These are phyloP conservation scores for Stevia rebaudiana DNA, from an alignment of 140 eudicot species.

Conservation along the genomic window DNA sequence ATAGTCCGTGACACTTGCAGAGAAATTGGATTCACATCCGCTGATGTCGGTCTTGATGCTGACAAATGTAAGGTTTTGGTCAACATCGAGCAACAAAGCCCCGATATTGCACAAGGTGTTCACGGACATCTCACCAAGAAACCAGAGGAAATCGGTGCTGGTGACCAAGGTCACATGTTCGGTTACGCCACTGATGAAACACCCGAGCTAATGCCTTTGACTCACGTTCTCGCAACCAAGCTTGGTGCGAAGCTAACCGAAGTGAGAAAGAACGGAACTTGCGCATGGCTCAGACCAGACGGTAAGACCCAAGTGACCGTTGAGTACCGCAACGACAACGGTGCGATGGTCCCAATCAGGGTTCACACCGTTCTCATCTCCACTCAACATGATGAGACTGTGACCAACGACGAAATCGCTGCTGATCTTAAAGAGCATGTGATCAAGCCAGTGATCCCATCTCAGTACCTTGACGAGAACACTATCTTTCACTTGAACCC, in stretches of 20 bases:
- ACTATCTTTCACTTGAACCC: conserved; percentile 62
- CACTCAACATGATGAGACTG: conserved; percentile 54
- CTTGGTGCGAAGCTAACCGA: conserved; percentile 65
- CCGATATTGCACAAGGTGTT: conserved; percentile 57
- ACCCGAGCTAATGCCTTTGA: conserved; percentile 52
- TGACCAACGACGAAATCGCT: conserved; percentile 51
- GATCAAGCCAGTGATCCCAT: conserved; percentile 53
- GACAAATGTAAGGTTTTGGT: conserved; percentile 58
- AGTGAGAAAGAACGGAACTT: conserved; percentile 56
- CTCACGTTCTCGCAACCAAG: conserved; percentile 61
- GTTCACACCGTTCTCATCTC: conserved; percentile 65
- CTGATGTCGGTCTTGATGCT: conserved; percentile 65
- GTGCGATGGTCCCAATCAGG: conserved; percentile 62
- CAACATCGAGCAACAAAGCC: conserved; percentile 51
- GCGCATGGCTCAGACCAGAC: conserved; percentile 61
- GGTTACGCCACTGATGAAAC: conserved; percentile 63
- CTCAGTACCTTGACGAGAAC: conserved; percentile 57
- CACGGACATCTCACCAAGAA: conserved; percentile 57
- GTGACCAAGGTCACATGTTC: conserved; percentile 61
- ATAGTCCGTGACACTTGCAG: conserved; percentile 62
- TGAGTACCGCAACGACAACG: conserved; percentile 49
- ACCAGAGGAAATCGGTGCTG: conserved; percentile 61
- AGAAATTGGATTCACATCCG: conserved; percentile 48
- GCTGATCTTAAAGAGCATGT: conserved; percentile 56
- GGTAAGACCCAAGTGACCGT: conserved; percentile 64